Base-by-base conservation (phyloP, 2,329 filamentous ascomycete genomes). In the Fusarium agapanthi region DNA sequence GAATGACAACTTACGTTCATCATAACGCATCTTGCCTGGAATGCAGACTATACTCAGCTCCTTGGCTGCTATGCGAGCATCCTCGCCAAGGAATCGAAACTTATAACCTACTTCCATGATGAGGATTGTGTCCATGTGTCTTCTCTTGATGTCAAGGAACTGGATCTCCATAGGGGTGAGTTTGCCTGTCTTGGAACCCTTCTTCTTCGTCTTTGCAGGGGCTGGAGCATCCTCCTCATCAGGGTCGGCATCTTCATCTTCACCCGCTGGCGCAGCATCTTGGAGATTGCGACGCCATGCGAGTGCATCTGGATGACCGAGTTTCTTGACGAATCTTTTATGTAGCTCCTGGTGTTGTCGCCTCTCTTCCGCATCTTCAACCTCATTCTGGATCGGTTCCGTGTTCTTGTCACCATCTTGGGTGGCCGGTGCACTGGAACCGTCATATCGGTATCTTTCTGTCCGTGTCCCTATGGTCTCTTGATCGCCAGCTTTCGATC, bases 71-170 rank as follows among this genome's bases (percentile, higher is more conserved):
- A 90, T 89, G 59, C 95, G 89, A 14, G 96, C 96, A 84, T 99
- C 96, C 78, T 98, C 95, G 16, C 96, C 96, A 79, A 97, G 97
- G 84, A 99, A 97, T 38, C 93, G 91, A 83, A 97, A 99, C 80
- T 99, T 99, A 84, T 99, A 99, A 56, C 96, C 96, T 14, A 98
- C 96, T 80, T 99, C 95, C 58, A 98, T 91, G 18, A 98, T 93
- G 60, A 99, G 86, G 26, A 99, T 78, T 0, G 95, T 96, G 79
- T 98, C 96, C 84, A 94, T 88, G 79, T 98, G 91, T 75, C 95
- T 93, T 67, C 91, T 88, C 84, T 99, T 99, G 81, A 99, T 97
- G 24, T 97, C 95, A 11, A 99, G 87, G 65, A 97, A 93, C 78
- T 98, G 96, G 44, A 93, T 89, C 81, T 98, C 95, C 91, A 99